phyloP scores from a whole-genome alignment of 2,329 filamentous ascomycete genomes.

The Magnaporthiopsis poae region DNA sequence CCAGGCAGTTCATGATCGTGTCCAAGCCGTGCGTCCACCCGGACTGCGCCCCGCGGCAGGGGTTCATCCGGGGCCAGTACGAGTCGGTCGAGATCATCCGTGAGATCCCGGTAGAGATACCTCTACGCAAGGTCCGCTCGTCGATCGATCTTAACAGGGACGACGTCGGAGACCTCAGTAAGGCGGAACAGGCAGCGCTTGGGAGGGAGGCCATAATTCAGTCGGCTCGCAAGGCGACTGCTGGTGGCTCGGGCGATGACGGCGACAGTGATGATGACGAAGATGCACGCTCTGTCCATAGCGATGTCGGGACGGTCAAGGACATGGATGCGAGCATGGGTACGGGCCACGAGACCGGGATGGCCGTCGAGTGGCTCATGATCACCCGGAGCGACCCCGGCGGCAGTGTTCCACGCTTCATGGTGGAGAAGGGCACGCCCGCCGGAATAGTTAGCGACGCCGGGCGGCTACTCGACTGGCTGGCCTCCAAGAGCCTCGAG shows the following conservation, averaged over 20 bases:
- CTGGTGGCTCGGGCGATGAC: background rate
- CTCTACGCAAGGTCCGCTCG: constrained; percentile 32
- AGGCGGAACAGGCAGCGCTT: constrained; percentile 19
- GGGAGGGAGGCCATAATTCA: constrained; percentile 34
- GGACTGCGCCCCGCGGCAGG: constrained; percentile 57
- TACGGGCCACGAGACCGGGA: constrained; percentile 23
- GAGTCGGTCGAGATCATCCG: constrained; percentile 87
- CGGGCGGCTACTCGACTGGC: constrained; percentile 72
- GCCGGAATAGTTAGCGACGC: constrained; percentile 70
- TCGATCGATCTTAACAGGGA: constrained; percentile 32
- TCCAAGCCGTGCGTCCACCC: constrained; percentile 76
- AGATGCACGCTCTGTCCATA: constrained; percentile 10
- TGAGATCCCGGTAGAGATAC: constrained; percentile 56
- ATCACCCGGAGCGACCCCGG: constrained; percentile 81
- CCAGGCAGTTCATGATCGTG: constrained; percentile 73
- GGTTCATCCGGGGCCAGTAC: constrained; percentile 75
- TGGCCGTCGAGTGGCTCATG: constrained; percentile 77
- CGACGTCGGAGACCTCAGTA: constrained; percentile 20
- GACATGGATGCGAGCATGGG: constrained; percentile 13
- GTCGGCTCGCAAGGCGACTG: constrained; percentile 25
- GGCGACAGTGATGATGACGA: constrained; percentile 24
- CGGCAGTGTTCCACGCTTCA: constrained; percentile 76
- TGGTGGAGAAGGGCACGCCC: constrained; percentile 84
- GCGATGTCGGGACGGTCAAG: constrained; percentile 7
- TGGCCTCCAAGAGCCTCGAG: constrained; percentile 31